Conservation (phyloP, 78 protist genomes). For the Abeoforma whisleri region DNA sequence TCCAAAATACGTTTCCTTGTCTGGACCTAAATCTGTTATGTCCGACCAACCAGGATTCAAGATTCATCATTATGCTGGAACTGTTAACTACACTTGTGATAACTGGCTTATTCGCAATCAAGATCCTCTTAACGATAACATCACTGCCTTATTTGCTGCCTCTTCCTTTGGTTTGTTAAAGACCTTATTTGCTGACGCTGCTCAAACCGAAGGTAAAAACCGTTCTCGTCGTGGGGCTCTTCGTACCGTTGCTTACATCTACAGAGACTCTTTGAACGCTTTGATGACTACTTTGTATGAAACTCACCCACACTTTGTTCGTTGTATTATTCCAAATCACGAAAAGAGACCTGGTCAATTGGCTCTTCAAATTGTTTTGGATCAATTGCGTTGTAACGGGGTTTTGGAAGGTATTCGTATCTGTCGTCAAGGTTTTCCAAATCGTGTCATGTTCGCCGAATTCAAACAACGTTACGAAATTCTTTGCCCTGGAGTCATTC, state of each 20-base stretch:
- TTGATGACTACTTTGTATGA: constrained; percentile 67
- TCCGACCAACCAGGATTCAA: constrained; percentile 24
- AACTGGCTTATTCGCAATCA: constrained; percentile 65
- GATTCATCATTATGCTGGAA: constrained; percentile 72
- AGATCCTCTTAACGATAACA: constrained; percentile 65
- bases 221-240: constrained; percentile 60
- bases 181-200: constrained; percentile 36
- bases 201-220: constrained; percentile 16
- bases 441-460: constrained; percentile 68
- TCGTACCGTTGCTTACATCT: constrained; percentile 59
- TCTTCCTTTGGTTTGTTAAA: constrained; percentile 26
- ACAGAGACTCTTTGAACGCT: constrained; percentile 57
- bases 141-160: constrained; percentile 44
- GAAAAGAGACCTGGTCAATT: constrained; percentile 64
- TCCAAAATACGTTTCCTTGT: constrained; percentile 46
- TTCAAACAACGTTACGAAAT: constrained; percentile 75
- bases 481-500: constrained; percentile 60
- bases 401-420: constrained; percentile 90
- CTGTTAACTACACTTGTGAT: constrained; percentile 50
- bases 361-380: constrained; percentile 29
- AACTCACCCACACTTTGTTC: constrained; percentile 78
- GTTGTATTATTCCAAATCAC: constrained; percentile 84
- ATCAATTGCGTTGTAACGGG: constrained; percentile 83
- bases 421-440: constrained; percentile 80
- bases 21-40: constrained; percentile 46